Evolutionary conservation across 305 asterid species (phyloP).

Genomic region (Nicotiana rustica): DNA sequence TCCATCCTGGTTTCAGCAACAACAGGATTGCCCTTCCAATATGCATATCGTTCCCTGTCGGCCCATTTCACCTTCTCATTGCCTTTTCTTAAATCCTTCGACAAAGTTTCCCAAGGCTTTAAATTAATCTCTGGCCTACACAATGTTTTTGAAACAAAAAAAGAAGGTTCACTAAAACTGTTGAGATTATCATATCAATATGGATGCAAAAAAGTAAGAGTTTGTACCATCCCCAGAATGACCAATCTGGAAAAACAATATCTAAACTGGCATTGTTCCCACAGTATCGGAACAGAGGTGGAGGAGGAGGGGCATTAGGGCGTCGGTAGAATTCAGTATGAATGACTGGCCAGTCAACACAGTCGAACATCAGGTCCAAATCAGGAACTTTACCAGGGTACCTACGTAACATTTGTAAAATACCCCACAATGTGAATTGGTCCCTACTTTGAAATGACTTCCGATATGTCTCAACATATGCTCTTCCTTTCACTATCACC

Average conservation of each 20-base stretch:
- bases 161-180: background rate
- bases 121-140: constrained; percentile 72
- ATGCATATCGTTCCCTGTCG: constrained; percentile 69
- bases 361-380: constrained; percentile 80
- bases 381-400: constrained; percentile 91
- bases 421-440: constrained; percentile 85
- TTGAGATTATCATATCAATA: background rate
- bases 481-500: constrained; percentile 70
- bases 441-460: constrained; percentile 83
- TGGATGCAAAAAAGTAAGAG: background rate
- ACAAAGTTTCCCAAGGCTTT: constrained; percentile 62
- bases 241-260: constrained; percentile 96
- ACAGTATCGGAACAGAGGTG: constrained; percentile 85
- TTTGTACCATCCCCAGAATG: constrained; percentile 96
- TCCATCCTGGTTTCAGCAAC: constrained; percentile 55
- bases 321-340: constrained; percentile 47
- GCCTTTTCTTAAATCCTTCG: constrained; percentile 54
- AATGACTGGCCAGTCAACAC: constrained; percentile 81
- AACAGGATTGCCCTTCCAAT: constrained; percentile 68
- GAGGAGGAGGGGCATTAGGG: constrained; percentile 55
- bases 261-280: constrained; percentile 63
- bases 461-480: constrained; percentile 60
- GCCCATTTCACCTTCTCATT: constrained; percentile 54
- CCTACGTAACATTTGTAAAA: constrained; percentile 78
- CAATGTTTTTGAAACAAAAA: background rate